phyloP scores from a whole-genome alignment of 2,329 filamentous ascomycete species.

The Pyrenophora graminea region DNA sequence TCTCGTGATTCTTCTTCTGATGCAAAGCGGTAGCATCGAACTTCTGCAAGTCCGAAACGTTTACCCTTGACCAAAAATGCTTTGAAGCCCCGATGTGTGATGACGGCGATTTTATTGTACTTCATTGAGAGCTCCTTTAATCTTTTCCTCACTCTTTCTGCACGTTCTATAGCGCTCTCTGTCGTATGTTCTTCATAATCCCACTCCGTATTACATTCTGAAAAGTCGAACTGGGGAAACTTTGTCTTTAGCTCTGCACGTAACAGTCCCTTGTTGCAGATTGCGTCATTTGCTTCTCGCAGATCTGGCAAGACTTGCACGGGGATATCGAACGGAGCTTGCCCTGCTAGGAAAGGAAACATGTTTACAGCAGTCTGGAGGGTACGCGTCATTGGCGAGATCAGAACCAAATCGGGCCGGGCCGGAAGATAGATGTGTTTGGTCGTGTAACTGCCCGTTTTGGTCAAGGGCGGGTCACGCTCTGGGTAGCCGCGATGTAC shows the following conservation, averaged over 20 bases:
- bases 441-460: constrained; percentile 15
- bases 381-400: constrained; percentile 32
- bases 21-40: constrained; percentile 21
- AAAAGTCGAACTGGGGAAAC: constrained; percentile 27
- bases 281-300: constrained; percentile 22
- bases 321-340: neutral
- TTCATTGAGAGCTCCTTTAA: constrained; percentile 12
- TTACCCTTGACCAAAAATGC: constrained; percentile 21
- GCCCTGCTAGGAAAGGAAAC: constrained; percentile 14
- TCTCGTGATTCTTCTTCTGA: constrained; percentile 13
- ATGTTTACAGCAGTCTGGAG: constrained; percentile 29
- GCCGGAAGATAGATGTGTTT: constrained; percentile 11
- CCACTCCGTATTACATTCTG: constrained; percentile 19
- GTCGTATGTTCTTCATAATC: constrained; percentile 17
- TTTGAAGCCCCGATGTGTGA: constrained; percentile 28
- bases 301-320: constrained; percentile 31
- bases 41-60: constrained; percentile 22
- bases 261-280: constrained; percentile 22
- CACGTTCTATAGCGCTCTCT: constrained; percentile 13
- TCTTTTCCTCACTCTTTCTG: constrained; percentile 19
- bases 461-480: constrained; percentile 27
- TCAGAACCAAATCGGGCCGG: constrained; percentile 24
- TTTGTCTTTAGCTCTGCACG: constrained; percentile 11
- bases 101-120: constrained; percentile 19
- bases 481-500: constrained; percentile 17